A percentile compares a stretch with the other conserved stretches of the same genome.
phyloP scores from a whole-genome alignment of 108 stramenopile species.

The Schizochytrium sp. region DNA sequence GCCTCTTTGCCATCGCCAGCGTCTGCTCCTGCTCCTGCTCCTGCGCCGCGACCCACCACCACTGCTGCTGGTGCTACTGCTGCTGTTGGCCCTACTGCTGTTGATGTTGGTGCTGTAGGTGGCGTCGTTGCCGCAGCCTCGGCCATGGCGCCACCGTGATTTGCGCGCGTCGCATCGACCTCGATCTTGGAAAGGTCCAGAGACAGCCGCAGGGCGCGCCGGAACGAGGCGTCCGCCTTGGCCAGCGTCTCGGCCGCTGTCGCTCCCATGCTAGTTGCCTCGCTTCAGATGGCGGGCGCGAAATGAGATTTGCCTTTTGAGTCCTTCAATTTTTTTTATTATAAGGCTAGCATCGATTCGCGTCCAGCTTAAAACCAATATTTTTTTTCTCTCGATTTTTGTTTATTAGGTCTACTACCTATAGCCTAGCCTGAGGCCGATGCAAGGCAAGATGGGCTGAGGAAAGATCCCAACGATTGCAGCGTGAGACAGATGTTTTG shows the following conservation, averaged over 20 bases:
- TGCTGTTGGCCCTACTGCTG: background rate
- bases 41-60: too few relatives aligned
- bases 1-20: background rate
- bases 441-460: too few relatives aligned
- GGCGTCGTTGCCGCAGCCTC: background rate
- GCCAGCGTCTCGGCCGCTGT: background rate
- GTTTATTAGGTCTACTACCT: too few relatives aligned
- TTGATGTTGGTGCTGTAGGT: background rate
- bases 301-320: too few relatives aligned
- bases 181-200: background rate
- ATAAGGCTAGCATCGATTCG: too few relatives aligned
- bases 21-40: background rate
- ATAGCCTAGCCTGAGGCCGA: too few relatives aligned
- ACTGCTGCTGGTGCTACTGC: background rate
- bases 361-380: too few relatives aligned
- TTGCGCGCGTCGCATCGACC: background rate
- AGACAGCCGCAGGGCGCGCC: background rate
- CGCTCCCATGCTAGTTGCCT: background rate
- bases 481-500: too few relatives aligned
- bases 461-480: too few relatives aligned
- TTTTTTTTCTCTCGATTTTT: too few relatives aligned
- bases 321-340: too few relatives aligned
- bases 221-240: background rate
- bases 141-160: background rate
- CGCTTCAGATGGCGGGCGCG: too few relatives aligned